Evolutionary conservation across 2,329 filamentous ascomycete species (phyloP).

Genomic region (Aspergillus niger): DNA sequence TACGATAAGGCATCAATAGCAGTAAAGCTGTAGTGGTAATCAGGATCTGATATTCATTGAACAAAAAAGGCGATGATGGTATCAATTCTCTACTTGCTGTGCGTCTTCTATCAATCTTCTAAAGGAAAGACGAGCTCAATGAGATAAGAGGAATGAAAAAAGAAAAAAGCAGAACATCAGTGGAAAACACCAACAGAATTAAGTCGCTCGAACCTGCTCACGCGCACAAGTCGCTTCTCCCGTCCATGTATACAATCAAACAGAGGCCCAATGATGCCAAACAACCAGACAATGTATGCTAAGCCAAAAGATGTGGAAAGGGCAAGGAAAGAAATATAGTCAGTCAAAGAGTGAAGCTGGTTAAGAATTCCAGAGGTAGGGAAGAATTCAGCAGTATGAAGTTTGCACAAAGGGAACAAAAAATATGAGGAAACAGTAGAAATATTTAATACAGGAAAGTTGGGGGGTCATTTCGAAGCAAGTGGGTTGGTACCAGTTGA

Average conservation of each 20-base stretch:
- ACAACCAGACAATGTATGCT: not conserved
- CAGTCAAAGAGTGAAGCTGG: conserved; percentile 2
- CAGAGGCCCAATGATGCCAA: not conserved
- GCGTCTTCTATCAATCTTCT: conserved; percentile 28
- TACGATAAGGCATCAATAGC: too few relatives aligned
- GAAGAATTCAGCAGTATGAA: not conserved
- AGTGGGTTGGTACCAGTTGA: not conserved
- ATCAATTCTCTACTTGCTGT: conserved; percentile 27
- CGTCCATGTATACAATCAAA: conserved; percentile 8
- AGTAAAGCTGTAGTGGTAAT: too few relatives aligned
- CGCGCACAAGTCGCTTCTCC: conserved; percentile 3
- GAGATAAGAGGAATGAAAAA: not conserved
- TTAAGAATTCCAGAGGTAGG: not conserved
- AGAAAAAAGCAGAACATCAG: not conserved
- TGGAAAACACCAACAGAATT: conserved; percentile 5
- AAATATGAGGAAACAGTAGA: not conserved
- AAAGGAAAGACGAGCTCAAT: conserved; percentile 15
- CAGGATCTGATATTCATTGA: not conserved
- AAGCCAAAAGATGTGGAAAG: not conserved
- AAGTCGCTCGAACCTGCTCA: conserved; percentile 10
- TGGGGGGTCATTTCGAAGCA: not conserved
- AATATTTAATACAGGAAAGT: conserved; percentile 5
- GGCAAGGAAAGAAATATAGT: conserved; percentile 2
- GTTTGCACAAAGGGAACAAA: not conserved
- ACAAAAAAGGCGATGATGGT: conserved; percentile 17